Base-by-base conservation (phyloP, 352 stramenopile genomes). In the Phytophthora sp. region DNA sequence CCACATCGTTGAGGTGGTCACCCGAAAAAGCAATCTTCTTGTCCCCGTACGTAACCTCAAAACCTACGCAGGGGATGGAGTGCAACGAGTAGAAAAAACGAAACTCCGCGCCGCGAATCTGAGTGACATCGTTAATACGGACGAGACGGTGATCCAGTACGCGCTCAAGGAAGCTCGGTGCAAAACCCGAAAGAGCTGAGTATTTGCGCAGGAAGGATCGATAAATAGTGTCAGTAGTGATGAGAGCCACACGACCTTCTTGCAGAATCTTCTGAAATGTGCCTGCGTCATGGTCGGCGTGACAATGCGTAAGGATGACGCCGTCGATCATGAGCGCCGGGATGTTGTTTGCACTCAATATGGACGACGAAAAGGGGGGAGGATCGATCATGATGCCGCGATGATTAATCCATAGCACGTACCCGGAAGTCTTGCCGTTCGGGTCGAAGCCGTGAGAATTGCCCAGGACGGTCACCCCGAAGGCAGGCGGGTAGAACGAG, bases 351-450 rank as follows among this genome's bases (percentile, higher is more conserved):
- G 85, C 84, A 26, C 89, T 74, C 30, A 96, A 60, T 35, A 97
- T 91, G 13, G 84, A 89, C 18, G 84, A 94, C 31, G 89, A 95
- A 50, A 96, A 95, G 5, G 96, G 95, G 18, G 96, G 96, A 17
- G 96, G 96, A 65, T 99, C 96, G 62, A 99, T 98, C 96, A 99
- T 99, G 45, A 98, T 95, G 24, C 96, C 96, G 41, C 95, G 73
- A 31, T 97, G 91, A 66, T 98, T 98, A 49, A 99, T 98, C 96
- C 96, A 99, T 5, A 99, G 76, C 31, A 99, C 96, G 71, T 98
- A 99, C 13, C 96, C 96, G 11, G 91, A 98, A 10, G 95, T 98
- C 51, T 87, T 90, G 44, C 96, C 96, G 52, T 89, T 95, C 38
- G 94, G 92, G 26, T 99, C 96, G 61, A 99, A 99, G 10, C 96